Evolutionary conservation across 805 yeast genomes (phyloP).

Genomic region (Saccharomycopsis fibuligera): DNA sequence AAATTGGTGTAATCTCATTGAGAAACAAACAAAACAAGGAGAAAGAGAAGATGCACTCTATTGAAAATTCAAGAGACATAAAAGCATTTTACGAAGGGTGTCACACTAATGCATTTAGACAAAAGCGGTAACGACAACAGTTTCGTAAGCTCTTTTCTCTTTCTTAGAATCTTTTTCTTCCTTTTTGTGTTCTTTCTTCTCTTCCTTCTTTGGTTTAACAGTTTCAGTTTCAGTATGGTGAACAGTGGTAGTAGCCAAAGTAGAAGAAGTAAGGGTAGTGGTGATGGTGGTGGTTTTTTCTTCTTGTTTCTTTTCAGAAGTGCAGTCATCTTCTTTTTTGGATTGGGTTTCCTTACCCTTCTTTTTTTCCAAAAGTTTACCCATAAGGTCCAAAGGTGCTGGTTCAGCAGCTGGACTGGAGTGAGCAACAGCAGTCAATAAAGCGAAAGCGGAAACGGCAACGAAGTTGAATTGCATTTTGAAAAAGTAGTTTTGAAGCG

Average conservation of each 20-base stretch:
- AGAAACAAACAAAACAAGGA: background rate
- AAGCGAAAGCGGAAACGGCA: background rate
- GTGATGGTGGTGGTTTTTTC: background rate
- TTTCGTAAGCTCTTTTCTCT: background rate
- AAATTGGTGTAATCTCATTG: too few species aligned
- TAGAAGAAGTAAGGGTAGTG: background rate
- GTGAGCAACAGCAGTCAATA: background rate
- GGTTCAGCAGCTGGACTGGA: background rate
- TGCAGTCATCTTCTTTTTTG: too few species aligned
- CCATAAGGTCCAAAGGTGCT: background rate
- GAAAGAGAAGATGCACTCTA: background rate
- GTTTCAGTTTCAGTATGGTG: too few species aligned
- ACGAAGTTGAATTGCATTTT: background rate
- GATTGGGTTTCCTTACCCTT: too few species aligned
- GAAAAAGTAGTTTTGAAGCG: too few species aligned
- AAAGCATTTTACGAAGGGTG: background rate
- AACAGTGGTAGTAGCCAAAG: background rate
- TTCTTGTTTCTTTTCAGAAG: too few species aligned
- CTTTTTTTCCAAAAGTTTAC: too few species aligned
- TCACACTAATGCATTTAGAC: background rate
- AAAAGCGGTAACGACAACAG: background rate
- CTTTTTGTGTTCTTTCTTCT: background rate
- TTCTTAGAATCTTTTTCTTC: background rate
- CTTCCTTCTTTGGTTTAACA: background rate
- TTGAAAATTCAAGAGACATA: too few species aligned